Base-by-base conservation (phyloP, 371 early-diverging fungal species). In the Mortierella sp. region DNA sequence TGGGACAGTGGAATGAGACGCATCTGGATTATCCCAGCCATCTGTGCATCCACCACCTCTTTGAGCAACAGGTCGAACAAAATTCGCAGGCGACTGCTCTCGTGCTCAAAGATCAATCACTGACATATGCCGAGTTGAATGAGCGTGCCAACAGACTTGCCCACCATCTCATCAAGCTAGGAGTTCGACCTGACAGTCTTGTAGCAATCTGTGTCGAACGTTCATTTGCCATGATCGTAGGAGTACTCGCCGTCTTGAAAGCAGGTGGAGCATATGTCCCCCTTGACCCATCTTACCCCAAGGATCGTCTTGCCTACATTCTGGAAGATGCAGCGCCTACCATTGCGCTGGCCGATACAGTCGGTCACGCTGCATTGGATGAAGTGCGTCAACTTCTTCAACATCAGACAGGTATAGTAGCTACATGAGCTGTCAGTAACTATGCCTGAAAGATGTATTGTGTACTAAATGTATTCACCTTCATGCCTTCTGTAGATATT, bases 251-350 rank as follows among this genome's bases (percentile, higher is more conserved):
- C 5, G 28, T 64, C 19, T 42, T 64, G 8, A 64, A 64, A 42
- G 51, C 45, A 5, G 64, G 64, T 3, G 64, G 28, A 2, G 51
- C 64, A 1, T 64, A 64, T 50, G 64, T 64, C 0, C 64, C 64
- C 0, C 21, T 64, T 10, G 64, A 64, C 42, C 39, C 34, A 21
- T 34, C 8, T 2, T 27, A 14, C 21, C 59, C 59, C 9, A 26
- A 5, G 8, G 59, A 48, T 2, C 59, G 49, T 18, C 49, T 21
- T 19, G 23, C 19, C 1, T 21, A 49, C 24, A 58, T 58, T 16
- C 8, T 49, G 12, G 18, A 19, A 10, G 45, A 45, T 18, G 38
- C 38, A 8, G 38, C 38, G 12, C 38, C 38, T 5, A 12, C 8
- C 12, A 38, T 38, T 38, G 38, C 38, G 8, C 38, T 38, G 12